phyloP scores from a whole-genome alignment of 2,329 filamentous ascomycete genomes.

The Hypoxylon rubiginosum region DNA sequence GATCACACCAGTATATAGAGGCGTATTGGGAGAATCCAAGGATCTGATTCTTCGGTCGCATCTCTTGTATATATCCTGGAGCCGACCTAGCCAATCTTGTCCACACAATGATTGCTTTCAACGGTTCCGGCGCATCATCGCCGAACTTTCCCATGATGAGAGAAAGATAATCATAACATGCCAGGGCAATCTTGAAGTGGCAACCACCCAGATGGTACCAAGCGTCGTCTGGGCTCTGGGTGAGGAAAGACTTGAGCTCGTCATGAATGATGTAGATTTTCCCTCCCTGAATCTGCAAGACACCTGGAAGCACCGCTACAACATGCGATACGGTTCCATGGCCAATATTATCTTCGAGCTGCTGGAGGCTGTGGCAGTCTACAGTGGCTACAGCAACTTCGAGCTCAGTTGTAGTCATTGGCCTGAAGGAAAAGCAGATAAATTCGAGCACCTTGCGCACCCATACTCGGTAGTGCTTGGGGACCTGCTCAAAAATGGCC shows the following conservation, averaged over 20 bases:
- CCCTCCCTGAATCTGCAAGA: slow-evolving; percentile 9
- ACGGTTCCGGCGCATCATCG: neutral
- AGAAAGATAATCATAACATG: slow-evolving; percentile 24
- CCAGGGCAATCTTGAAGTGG: slow-evolving; percentile 10
- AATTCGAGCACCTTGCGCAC: slow-evolving; percentile 13
- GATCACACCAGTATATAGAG: slow-evolving; percentile 26
- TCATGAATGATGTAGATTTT: slow-evolving; percentile 13
- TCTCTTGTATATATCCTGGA: slow-evolving; percentile 10
- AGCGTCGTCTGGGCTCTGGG: slow-evolving; percentile 13
- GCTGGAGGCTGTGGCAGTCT: slow-evolving; percentile 9
- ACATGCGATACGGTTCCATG: neutral
- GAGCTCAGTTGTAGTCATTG: slow-evolving; percentile 16
- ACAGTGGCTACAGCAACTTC: slow-evolving; percentile 9
- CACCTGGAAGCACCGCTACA: slow-evolving; percentile 20
- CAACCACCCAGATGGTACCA: slow-evolving; percentile 25
- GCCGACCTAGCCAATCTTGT: neutral
- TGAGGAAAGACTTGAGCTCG: slow-evolving; percentile 14
- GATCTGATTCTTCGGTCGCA: neutral
- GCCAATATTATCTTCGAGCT: slow-evolving; percentile 9
- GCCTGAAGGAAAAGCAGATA: slow-evolving; percentile 21
- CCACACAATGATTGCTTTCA: neutral
- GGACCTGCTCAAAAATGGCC: slow-evolving; percentile 18
- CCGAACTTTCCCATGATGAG: slow-evolving; percentile 7
- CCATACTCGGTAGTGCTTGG: slow-evolving; percentile 8
- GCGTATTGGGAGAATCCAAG: slow-evolving; percentile 14